phyloP scores from a whole-genome alignment of 2,329 filamentous ascomycete genomes.

The Aspergillus thermomutatus region DNA sequence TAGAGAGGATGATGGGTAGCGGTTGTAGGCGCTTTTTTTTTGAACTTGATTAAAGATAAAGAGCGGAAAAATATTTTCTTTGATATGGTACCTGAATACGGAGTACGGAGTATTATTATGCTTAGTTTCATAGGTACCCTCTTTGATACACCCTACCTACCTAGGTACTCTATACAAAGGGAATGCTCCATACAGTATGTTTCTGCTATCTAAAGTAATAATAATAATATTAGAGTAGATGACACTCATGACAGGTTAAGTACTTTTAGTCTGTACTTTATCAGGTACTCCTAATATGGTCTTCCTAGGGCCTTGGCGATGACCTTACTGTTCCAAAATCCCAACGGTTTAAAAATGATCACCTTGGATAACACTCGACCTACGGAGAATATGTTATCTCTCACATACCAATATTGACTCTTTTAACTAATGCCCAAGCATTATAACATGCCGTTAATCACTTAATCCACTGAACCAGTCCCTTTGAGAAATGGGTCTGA shows the following conservation, averaged over 20 bases:
- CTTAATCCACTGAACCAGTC: neutral
- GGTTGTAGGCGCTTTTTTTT: neutral
- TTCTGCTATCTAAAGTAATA: slow-evolving; percentile 1
- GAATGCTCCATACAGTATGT: neutral
- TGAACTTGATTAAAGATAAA: neutral
- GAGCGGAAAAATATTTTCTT: neutral
- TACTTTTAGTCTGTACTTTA: no score
- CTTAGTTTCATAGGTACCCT: neutral
- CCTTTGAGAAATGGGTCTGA: neutral
- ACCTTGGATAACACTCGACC: neutral
- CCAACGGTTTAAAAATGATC: neutral
- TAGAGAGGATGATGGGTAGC: neutral
- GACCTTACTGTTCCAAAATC: neutral
- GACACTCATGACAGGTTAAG: slow-evolving; percentile 1
- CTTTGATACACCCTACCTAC: neutral
- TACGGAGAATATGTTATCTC: neutral
- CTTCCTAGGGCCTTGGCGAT: neutral
- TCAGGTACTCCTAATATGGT: neutral
- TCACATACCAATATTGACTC: neutral
- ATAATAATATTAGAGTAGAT: slow-evolving; percentile 2
- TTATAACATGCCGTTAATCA: neutral
- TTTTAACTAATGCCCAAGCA: neutral
- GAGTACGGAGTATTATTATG: neutral
- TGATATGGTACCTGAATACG: no score
- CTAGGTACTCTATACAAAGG: neutral